Evolutionary conservation across 2,329 filamentous ascomycete genomes (phyloP), one percentile per base, ranked within the genome.

Genomic region (Colletotrichum incanum): DNA sequence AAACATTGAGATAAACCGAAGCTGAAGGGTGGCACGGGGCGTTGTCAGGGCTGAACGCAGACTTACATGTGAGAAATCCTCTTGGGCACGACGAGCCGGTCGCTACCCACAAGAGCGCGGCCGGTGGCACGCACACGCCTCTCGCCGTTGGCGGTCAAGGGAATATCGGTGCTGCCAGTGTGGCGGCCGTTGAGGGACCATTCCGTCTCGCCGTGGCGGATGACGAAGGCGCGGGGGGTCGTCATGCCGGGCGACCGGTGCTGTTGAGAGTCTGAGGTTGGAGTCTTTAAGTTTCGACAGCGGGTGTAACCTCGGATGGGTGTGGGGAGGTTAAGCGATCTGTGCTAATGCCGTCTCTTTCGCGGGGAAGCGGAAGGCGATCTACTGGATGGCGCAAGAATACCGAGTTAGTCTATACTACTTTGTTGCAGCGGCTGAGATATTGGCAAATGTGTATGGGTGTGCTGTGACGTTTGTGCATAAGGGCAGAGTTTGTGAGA

Each of bases 171-270:
- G 37, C 86, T 88, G 63, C 95, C 93, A 0, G 96, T 98, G 83
- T 98, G 94, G 64, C 91, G 89, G 67, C 94, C 95, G 76, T 93
- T 93, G 59, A 97, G 90, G 6, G 94, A 97, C 95, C 95, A 98
- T 85, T 97, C 94, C 5, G 95, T 98, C 85, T 98, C 94, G 83
- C 95, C 96, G 80, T 98, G 95, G 77, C 95, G 94, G 80, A 95
- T 85, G 76, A 96, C 90, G 85, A 96, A 96, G 80, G 94, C 91
- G 65, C 93, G 89, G 2, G 94, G 93, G 2, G 92, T 90, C 54
- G 70, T 64, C 73, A 72, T 58, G 54, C 11, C n/a, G 54, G 34
- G 45, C 59, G 39, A 64, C 14, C 58, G 43, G 43, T 58, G 52
- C 41, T n/a, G 26, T 11, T 23, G 14, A 49, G 8, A 47, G 9